Percentiles rank a stretch among this genome's conserved stretches.
phyloP scores from a whole-genome alignment of 495 filamentous ascomycete genomes.

The Penicillium samsonianum region DNA sequence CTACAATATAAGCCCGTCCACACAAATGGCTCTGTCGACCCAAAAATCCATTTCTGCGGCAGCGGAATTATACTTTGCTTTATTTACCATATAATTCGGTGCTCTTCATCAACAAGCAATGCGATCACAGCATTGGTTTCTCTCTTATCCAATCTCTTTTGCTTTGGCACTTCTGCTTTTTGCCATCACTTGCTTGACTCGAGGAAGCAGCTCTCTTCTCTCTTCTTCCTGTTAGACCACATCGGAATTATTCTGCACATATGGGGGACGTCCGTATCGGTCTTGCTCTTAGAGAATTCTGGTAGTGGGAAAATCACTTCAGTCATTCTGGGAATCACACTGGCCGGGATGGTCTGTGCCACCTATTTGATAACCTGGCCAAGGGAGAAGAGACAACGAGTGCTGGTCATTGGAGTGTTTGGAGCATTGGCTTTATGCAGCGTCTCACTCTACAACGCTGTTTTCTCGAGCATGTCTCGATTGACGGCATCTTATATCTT shows the following conservation, averaged over 20 bases:
- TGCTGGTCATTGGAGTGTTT: conserved; percentile 7
- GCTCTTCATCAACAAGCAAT: neutral
- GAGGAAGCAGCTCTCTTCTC: no score
- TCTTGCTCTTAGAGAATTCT: conserved; percentile 1
- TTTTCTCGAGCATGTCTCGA: no score
- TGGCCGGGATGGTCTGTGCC: neutral
- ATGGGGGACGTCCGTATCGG: conserved; percentile 6
- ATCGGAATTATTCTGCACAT: no score
- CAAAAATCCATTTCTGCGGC: no score
- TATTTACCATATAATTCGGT: neutral
- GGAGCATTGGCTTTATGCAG: conserved; percentile 3
- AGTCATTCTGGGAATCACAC: neutral
- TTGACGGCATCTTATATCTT: no score
- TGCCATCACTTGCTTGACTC: no score
- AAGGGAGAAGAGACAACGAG: conserved; percentile 4
- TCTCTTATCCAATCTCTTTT: no score
- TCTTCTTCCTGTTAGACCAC: no score
- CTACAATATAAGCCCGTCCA: neutral
- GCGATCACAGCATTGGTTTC: neutral
- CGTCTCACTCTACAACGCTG: no score
- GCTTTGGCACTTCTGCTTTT: no score
- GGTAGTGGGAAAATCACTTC: conserved; percentile 1
- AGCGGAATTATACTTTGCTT: no score
- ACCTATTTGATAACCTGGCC: neutral
- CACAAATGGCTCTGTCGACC: no score